A percentile compares a stretch with the other conserved stretches of the same genome.
Evolutionary conservation across 768 basidiomycete genomes (phyloP).

Genomic region (Agaricus subrufescens): DNA sequence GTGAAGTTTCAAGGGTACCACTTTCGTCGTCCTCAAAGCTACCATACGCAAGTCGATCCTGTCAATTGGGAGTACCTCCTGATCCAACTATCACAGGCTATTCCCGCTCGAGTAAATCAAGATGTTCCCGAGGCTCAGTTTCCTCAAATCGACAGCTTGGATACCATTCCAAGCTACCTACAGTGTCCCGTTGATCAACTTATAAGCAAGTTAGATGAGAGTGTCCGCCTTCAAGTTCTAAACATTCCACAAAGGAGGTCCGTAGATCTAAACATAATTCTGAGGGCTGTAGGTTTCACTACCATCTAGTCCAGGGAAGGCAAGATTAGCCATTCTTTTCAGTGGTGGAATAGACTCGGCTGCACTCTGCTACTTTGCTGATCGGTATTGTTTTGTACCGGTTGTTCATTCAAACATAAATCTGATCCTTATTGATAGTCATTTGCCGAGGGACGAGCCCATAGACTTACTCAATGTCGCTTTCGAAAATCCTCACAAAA

Average conservation of each 20-base stretch:
- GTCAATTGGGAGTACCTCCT: not conserved
- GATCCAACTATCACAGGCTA: slow-evolving; percentile 30
- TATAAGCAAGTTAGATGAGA: slow-evolving; percentile 52
- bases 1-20: not conserved
- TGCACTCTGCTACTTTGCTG: slow-evolving; percentile 73
- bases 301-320: slow-evolving; percentile 13
- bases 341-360: slow-evolving; percentile 97
- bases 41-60: slow-evolving; percentile 25
- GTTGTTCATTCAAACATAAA: not conserved
- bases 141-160: slow-evolving; percentile 30
- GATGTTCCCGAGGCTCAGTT: slow-evolving; percentile 39
- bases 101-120: slow-evolving; percentile 40
- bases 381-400: slow-evolving; percentile 43
- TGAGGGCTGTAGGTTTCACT: not conserved
- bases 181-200: slow-evolving; percentile 41
- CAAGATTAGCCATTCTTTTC: slow-evolving; percentile 82
- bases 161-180: slow-evolving; percentile 40
- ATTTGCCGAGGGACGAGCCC: slow-evolving; percentile 70
- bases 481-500: slow-evolving; percentile 90
- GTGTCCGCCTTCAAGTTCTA: slow-evolving; percentile 63
- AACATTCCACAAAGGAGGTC: slow-evolving; percentile 56
- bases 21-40: not conserved
- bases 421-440: slow-evolving; percentile 35
- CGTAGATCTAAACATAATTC: slow-evolving; percentile 12
- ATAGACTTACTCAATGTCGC: slow-evolving; percentile 93